Conservation (phyloP, 139 green algal genomes). For the Coccomyxa sp. region DNA sequence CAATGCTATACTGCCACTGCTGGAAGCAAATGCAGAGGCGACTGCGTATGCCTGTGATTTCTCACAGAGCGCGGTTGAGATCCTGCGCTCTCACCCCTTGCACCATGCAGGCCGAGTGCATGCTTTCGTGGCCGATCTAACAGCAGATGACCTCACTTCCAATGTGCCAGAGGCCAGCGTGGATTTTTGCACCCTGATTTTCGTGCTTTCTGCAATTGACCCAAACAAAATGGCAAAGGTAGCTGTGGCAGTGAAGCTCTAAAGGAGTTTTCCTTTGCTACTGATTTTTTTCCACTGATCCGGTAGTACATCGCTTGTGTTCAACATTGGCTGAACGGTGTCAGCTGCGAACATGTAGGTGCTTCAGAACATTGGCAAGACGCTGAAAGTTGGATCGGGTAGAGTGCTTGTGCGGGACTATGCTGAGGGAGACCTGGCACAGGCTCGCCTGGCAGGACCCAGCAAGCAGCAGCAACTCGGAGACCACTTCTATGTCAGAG, state of each 20-base stretch:
- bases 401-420: constrained; percentile 76
- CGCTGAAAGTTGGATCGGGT: constrained; percentile 53
- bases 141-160: constrained; percentile 31
- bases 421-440: constrained; percentile 59
- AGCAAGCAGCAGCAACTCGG: constrained; percentile 30
- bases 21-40: constrained; percentile 58
- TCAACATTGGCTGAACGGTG: background rate
- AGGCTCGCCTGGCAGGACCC: constrained; percentile 34
- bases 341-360: constrained; percentile 28
- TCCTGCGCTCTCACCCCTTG: constrained; percentile 50
- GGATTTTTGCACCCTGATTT: constrained; percentile 70
- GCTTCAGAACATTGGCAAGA: constrained; percentile 46
- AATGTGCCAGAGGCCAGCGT: constrained; percentile 25
- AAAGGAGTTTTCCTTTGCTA: background rate
- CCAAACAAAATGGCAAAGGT: constrained; percentile 61
- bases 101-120: constrained; percentile 32
- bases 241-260: background rate
- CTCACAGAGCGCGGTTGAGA: constrained; percentile 61
- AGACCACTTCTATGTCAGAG: constrained; percentile 65
- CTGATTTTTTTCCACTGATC: background rate
- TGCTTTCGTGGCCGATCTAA: constrained; percentile 86
- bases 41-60: constrained; percentile 88
- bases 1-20: constrained; percentile 87
- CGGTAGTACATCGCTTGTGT: background rate
- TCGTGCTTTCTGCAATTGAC: constrained; percentile 89